These are phyloP conservation scores for Globisporangium rhizosaccharum DNA, from an alignment of 352 stramenopile genomes.

Conservation along the genomic window DNA sequence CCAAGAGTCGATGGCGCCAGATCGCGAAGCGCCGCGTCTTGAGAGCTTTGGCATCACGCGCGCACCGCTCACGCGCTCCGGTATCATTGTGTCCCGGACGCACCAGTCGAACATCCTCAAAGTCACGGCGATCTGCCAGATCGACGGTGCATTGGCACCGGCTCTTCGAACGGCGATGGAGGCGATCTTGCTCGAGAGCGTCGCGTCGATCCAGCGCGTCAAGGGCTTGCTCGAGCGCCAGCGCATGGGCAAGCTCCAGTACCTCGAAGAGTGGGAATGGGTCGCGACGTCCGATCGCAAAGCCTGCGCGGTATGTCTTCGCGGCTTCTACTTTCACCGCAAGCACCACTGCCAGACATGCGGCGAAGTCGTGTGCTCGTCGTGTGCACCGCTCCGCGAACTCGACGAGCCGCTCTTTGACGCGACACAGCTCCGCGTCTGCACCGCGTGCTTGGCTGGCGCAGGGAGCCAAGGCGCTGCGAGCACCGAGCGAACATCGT, in stretches of 20 bases:
- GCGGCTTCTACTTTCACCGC: conserved; percentile 72
- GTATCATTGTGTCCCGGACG: conserved; percentile 72
- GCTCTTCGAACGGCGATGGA: conserved; percentile 38
- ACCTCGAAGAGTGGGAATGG: conserved; percentile 79
- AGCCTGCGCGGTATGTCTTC: conserved; percentile 72
- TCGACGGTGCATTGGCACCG: conserved; percentile 43
- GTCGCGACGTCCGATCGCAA: conserved; percentile 65
- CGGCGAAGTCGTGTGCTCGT: conserved; percentile 73
- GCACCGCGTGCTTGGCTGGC: conserved; percentile 55
- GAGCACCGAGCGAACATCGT: conserved; percentile 24
- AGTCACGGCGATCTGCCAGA: conserved; percentile 66
- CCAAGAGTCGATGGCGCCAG: conserved; percentile 60
- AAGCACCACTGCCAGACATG: conserved; percentile 75
- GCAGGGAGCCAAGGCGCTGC: conserved; percentile 21
- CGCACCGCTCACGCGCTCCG: conserved; percentile 48
- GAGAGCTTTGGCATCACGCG: conserved; percentile 59
- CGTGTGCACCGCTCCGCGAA: conserved; percentile 61
- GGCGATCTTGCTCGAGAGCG: conserved; percentile 63
- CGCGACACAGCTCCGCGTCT: conserved; percentile 62
- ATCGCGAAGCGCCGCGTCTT: conserved; percentile 60
- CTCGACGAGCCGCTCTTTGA: conserved; percentile 67
- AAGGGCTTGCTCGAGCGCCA: conserved; percentile 65
- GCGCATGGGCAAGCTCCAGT: conserved; percentile 67
- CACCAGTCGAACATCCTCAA: conserved; percentile 67
- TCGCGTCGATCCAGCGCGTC: conserved; percentile 46